These are phyloP conservation scores for Glycine latifolia DNA, from an alignment of 306 rosid species.

Conservation along the genomic window DNA sequence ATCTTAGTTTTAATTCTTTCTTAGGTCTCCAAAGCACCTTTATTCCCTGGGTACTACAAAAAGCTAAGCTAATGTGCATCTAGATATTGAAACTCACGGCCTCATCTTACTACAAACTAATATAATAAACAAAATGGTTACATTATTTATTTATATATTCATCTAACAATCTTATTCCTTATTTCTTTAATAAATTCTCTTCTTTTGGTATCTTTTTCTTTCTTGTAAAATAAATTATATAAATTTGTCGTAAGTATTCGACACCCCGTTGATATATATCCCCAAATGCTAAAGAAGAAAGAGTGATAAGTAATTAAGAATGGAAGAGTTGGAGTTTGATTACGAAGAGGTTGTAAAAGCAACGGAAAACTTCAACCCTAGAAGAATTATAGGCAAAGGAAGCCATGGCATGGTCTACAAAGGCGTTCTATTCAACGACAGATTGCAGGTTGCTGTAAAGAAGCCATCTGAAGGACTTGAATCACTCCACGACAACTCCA, in stretches of 20 bases:
- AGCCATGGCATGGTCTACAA: too few relatives aligned
- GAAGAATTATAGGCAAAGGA: slow-evolving; percentile 48
- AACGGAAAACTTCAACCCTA: slow-evolving; percentile 55
- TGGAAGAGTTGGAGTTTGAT: slow-evolving; percentile 37
- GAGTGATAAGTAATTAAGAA: too few relatives aligned
- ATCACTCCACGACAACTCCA: too few relatives aligned
- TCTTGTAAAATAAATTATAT: too few relatives aligned
- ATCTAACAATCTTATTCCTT: background rate
- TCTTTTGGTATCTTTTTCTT: background rate
- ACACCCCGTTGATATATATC: too few relatives aligned
- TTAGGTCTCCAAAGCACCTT: slow-evolving; percentile 51
- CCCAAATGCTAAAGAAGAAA: too few relatives aligned
- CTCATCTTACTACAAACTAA: background rate
- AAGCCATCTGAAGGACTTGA: too few relatives aligned
- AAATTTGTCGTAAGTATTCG: too few relatives aligned
- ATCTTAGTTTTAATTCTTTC: background rate
- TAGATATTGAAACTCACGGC: slow-evolving; percentile 20
- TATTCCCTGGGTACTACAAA: slow-evolving; percentile 54
- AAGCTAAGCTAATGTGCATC: slow-evolving; percentile 26
- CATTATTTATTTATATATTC: background rate
- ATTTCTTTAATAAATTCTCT: background rate
- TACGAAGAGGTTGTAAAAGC: slow-evolving; percentile 56
- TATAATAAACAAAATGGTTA: background rate
- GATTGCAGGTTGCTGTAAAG: too few relatives aligned
- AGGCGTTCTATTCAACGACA: too few relatives aligned